Conservation (phyloP, 495 filamentous ascomycete genomes). For the Aeminium ludgeri region DNA sequence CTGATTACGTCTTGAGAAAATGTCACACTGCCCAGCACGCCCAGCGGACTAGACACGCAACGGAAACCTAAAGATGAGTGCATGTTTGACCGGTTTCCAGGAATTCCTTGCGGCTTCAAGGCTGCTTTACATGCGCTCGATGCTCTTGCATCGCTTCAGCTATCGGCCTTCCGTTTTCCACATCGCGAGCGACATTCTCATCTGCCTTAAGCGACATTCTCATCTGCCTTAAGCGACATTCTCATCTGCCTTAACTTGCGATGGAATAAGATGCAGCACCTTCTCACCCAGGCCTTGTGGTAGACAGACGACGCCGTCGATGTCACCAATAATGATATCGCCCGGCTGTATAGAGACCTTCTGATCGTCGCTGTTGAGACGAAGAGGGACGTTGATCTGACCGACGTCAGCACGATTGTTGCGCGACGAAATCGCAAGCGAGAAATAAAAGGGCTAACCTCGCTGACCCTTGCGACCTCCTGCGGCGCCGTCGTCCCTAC, state of each 20-base stretch:
- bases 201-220: slow-evolving; percentile 2
- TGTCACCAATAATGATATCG: slow-evolving; percentile 40
- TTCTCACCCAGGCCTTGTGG: slow-evolving; percentile 26
- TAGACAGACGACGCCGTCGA: slow-evolving; percentile 37
- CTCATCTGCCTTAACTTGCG: slow-evolving; percentile 11
- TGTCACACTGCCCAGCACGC: too few species aligned
- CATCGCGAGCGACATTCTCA: slow-evolving; percentile 14
- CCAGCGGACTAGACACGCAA: too few species aligned
- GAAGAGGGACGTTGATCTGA: slow-evolving; percentile 23
- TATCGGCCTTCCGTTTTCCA: slow-evolving; percentile 9
- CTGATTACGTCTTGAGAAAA: too few species aligned
- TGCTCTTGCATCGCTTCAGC: slow-evolving; percentile 14
- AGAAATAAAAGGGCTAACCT: slow-evolving; percentile 21
- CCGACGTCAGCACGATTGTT: neutral
- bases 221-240: slow-evolving; percentile 4
- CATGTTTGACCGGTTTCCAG: too few species aligned
- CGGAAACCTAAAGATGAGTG: too few species aligned
- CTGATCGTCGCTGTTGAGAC: slow-evolving; percentile 25
- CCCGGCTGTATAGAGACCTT: slow-evolving; percentile 35
- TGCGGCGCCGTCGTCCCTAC: slow-evolving; percentile 36
- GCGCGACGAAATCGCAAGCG: neutral
- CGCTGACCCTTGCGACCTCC: slow-evolving; percentile 29
- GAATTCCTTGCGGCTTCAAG: too few species aligned
- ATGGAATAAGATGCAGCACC: slow-evolving; percentile 26
- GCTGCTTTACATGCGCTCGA: slow-evolving; percentile 12